phyloP scores from a whole-genome alignment of 23 red algal species.

The Gracilariopsis chorda region DNA sequence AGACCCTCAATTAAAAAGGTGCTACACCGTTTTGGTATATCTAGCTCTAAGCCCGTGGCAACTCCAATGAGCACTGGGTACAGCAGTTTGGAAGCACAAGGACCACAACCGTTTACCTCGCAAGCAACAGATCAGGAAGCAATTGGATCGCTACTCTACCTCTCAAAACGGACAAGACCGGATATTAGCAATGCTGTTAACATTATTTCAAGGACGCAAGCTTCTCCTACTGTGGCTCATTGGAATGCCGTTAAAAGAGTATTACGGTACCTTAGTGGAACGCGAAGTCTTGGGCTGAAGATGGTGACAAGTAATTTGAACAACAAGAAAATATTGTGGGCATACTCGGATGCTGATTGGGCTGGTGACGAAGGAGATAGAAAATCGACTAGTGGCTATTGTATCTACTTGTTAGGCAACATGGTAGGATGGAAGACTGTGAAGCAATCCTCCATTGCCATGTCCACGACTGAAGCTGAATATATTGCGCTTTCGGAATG shows the following conservation, averaged over 20 bases:
- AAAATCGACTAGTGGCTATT: background rate
- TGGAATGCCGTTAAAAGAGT: background rate
- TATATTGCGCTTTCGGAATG: conserved; percentile 19
- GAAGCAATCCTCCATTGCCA: background rate
- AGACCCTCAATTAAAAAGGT: background rate
- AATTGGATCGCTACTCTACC: background rate
- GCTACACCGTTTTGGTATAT: background rate
- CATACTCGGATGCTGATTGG: background rate
- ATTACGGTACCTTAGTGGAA: background rate
- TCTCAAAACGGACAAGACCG: background rate
- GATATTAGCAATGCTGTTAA: background rate
- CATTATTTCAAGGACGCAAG: background rate
- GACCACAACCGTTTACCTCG: background rate
- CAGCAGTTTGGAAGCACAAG: background rate
- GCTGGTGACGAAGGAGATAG: background rate
- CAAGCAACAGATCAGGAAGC: background rate
- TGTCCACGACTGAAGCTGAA: background rate
- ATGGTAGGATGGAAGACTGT: background rate
- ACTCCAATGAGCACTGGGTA: background rate
- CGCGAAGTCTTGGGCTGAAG: background rate
- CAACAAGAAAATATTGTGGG: background rate
- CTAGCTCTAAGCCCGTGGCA: background rate
- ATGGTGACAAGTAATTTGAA: background rate
- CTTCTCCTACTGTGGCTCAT: background rate
- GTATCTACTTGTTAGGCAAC: background rate